Base-by-base conservation (phyloP, 2,329 filamentous ascomycete species). In the Bipolaris cookei region DNA sequence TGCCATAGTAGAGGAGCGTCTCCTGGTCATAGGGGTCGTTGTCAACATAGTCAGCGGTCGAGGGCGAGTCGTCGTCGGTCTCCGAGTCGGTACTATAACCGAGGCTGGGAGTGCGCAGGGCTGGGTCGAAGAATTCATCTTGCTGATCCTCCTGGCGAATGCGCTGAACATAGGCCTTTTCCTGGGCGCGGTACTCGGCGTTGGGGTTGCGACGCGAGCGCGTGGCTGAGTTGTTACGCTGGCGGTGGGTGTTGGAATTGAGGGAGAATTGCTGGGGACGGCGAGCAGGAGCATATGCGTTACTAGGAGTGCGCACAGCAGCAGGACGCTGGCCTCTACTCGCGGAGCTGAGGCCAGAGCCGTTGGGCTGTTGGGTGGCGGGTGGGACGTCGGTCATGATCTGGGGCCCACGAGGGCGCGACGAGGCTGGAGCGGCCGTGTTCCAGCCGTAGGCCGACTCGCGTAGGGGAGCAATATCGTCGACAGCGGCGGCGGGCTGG, bases 151-250 rank as follows among this genome's bases (percentile, higher is more conserved):
- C 91, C 73, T 96, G 91, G 56, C 92, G 88, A 71, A 98, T 85
- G 67, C 94, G 88, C 76, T 97, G 92, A 32, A 98, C 89, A 74
- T 99, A 99, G 55, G 94, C 94, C 74, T 93, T 91, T 77, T 98
- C 94, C 77, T 98, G 92, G 45, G 91, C 90, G 58, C 90, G 82
- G 73, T 91, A 91, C 65, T 90, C 87, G 50, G 88, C 87, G 68
- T 89, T 88, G 8, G 88, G 88, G 68, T 91, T 89, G 61, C 85
- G 79, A 35, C 81, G 75, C 37, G 74, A 71, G 61, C 87, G 79
- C 59, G 83, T 84, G 2, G 81, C 76, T 1, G 86, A 88, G 6
- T 80, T 82, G 6, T 84, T 86, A 59, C 86, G 82, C 60, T 83
- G 81, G 54, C 82, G 81, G 62, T 79, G 80, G 20, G 75, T 77